Conservation (phyloP, 257 asterid genomes). For the Solanum pennellii region DNA sequence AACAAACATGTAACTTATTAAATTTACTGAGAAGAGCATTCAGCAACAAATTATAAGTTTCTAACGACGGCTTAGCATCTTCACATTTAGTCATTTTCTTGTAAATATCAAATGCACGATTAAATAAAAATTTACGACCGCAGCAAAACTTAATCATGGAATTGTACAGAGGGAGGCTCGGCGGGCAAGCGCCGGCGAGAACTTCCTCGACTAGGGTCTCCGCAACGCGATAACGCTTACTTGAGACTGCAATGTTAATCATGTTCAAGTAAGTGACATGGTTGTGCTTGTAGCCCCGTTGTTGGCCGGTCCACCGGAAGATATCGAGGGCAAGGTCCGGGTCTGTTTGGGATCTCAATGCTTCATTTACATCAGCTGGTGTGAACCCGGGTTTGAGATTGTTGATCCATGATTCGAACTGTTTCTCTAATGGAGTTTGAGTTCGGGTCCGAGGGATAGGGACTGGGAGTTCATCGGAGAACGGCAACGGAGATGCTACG, state of each 20-base stretch:
- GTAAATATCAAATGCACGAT: conserved; percentile 79
- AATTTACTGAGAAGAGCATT: conserved; percentile 62
- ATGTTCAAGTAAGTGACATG: conserved; percentile 57
- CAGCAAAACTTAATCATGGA: conserved; percentile 82
- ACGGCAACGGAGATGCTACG: conserved; percentile 3
- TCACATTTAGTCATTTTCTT: conserved; percentile 68
- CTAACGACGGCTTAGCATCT: conserved; percentile 58
- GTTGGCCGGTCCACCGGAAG: conserved; percentile 95
- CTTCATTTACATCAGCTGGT: conserved; percentile 53
- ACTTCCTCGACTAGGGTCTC: conserved; percentile 80
- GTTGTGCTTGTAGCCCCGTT: conserved; percentile 72
- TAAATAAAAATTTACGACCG: conserved; percentile 54
- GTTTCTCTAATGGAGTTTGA: conserved; percentile 54
- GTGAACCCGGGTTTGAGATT: conserved; percentile 82
- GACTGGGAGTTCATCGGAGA: conserved; percentile 1
- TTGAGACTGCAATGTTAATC: conserved; percentile 45
- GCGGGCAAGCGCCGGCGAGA: conserved; percentile 71
- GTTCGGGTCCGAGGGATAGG: conserved; percentile 24
- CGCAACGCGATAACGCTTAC: conserved; percentile 57
- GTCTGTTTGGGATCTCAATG: conserved; percentile 63
- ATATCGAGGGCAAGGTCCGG: conserved; percentile 91
- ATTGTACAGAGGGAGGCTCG: conserved; percentile 49
- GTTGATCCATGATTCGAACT: conserved; percentile 72
- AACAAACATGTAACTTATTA: conserved; percentile 46
- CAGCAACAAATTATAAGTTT: conserved; percentile 59